Percentiles rank a stretch among this genome's conserved stretches.
Evolutionary conservation across 768 basidiomycete species (phyloP).

Genomic region (Leucosporidium creatinivorum): DNA sequence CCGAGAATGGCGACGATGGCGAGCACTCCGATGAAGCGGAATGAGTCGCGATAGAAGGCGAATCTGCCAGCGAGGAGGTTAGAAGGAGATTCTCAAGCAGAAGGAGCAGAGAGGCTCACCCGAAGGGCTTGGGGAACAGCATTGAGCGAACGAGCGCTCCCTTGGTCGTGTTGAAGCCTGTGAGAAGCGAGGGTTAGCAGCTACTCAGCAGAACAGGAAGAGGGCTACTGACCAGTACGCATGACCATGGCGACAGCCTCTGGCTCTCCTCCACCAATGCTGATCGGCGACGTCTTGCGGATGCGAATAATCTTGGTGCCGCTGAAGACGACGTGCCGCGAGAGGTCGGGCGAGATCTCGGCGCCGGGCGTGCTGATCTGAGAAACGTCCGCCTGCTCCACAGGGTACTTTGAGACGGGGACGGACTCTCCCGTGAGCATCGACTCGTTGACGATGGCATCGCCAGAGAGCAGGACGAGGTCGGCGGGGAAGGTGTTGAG

Average conservation of each 20-base stretch:
- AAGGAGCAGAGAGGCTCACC: slow-evolving; percentile 38
- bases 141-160: slow-evolving; percentile 92
- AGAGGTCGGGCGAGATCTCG: slow-evolving; percentile 53
- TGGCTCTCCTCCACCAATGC: slow-evolving; percentile 5
- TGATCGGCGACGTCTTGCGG: slow-evolving; percentile 36
- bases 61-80: slow-evolving; percentile 46
- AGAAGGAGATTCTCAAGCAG: too few relatives aligned
- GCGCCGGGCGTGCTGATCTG: slow-evolving; percentile 46
- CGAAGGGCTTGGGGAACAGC: slow-evolving; percentile 97
- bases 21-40: slow-evolving; percentile 74
- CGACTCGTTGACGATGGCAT: slow-evolving; percentile 96
- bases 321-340: slow-evolving; percentile 78
- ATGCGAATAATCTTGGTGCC: slow-evolving; percentile 88
- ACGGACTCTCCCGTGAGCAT: slow-evolving; percentile 99
- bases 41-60: slow-evolving; percentile 83
- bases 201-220: neutral
- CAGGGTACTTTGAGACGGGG: slow-evolving; percentile 82
- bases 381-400: slow-evolving; percentile 68
- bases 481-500: slow-evolving; percentile 78
- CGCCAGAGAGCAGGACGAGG: slow-evolving; percentile 83
- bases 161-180: slow-evolving; percentile 89
- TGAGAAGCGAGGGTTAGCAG: neutral
- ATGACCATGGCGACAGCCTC: slow-evolving; percentile 46
- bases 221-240: slow-evolving; percentile 59
- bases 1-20: slow-evolving; percentile 84